These are phyloP conservation scores for Talaromyces sp. DNA, from an alignment of 2,329 filamentous ascomycete genomes.

Conservation along the genomic window DNA sequence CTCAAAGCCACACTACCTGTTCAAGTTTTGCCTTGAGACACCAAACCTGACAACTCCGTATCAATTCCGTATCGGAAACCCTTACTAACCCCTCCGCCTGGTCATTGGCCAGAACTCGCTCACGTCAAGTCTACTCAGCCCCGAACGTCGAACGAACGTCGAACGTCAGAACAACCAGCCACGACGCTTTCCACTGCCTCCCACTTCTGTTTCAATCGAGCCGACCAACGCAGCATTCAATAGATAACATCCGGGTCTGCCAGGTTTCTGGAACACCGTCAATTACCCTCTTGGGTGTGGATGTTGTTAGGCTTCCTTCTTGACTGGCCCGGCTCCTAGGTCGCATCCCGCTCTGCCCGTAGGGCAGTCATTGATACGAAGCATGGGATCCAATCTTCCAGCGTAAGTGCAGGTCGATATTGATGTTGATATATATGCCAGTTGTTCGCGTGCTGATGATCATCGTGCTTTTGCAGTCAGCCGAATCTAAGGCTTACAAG, in stretches of 20 bases:
- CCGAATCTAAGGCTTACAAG: slow-evolving; percentile 91
- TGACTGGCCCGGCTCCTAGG: slow-evolving; percentile 30
- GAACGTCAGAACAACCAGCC: slow-evolving; percentile 4
- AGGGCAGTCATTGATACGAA: slow-evolving; percentile 21
- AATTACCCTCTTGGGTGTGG: slow-evolving; percentile 21
- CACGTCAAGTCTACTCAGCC: slow-evolving; percentile 16
- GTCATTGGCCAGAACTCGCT: slow-evolving; percentile 13
- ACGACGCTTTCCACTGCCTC: not conserved
- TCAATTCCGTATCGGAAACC: slow-evolving; percentile 6
- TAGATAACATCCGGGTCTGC: not conserved
- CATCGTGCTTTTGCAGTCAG: slow-evolving; percentile 49
- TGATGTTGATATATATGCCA: not conserved
- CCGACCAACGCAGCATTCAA: not conserved
- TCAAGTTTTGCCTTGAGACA: slow-evolving; percentile 5
- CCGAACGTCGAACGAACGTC: slow-evolving; percentile 6
- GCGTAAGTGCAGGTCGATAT: slow-evolving; percentile 47
- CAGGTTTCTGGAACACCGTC: not conserved
- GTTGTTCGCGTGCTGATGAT: slow-evolving; percentile 19
- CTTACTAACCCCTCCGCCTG: slow-evolving; percentile 12
- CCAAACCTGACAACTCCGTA: not conserved
- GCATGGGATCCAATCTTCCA: slow-evolving; percentile 58
- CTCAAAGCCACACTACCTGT: slow-evolving; percentile 4
- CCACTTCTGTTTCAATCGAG: not conserved
- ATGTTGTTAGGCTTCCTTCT: slow-evolving; percentile 32
- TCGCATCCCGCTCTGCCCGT: slow-evolving; percentile 23